phyloP scores from a whole-genome alignment of 768 basidiomycete genomes.

The Tricholomella constricta region DNA sequence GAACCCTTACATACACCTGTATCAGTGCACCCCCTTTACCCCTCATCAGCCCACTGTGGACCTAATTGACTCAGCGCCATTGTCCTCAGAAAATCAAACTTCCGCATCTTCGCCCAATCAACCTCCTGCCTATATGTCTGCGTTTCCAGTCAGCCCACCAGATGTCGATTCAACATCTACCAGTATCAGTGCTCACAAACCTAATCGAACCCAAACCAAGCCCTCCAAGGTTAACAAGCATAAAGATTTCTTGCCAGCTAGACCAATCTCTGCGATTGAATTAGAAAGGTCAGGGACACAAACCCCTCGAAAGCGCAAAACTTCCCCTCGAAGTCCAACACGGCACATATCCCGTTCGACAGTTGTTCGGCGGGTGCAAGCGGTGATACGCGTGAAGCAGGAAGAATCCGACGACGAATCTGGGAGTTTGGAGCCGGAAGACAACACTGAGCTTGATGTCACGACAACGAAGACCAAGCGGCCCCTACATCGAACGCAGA shows the following conservation, averaged over 20 bases:
- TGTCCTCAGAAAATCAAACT: conserved; percentile 29
- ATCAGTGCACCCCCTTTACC: conserved; percentile 30
- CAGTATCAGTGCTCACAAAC: conserved; percentile 14
- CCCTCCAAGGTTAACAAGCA: conserved; percentile 6
- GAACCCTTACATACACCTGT: conserved; percentile 1
- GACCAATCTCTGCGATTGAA: background rate
- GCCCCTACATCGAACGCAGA: conserved; percentile 10
- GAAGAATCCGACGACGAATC: conserved; percentile 45
- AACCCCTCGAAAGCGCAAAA: conserved; percentile 13
- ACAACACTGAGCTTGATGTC: background rate
- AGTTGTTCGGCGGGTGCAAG: conserved; percentile 66
- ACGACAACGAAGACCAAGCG: background rate
- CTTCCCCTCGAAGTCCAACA: conserved; percentile 10
- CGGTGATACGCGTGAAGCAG: conserved; percentile 64
- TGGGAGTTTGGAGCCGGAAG: background rate
- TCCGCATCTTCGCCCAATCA: conserved; percentile 31
- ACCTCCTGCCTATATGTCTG: conserved; percentile 31
- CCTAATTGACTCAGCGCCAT: conserved; percentile 28
- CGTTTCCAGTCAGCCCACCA: conserved; percentile 25
- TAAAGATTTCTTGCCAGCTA: conserved; percentile 5
- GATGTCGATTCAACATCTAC: conserved; percentile 26
- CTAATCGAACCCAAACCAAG: conserved; percentile 10
- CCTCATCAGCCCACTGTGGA: conserved; percentile 32
- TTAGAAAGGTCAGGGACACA: background rate
- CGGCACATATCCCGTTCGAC: conserved; percentile 25